A percentile compares a stretch with the other conserved stretches of the same genome.
These are phyloP conservation scores for Penicillium sp. DNA, from an alignment of 2,329 filamentous ascomycete genomes.

Conservation along the genomic window DNA sequence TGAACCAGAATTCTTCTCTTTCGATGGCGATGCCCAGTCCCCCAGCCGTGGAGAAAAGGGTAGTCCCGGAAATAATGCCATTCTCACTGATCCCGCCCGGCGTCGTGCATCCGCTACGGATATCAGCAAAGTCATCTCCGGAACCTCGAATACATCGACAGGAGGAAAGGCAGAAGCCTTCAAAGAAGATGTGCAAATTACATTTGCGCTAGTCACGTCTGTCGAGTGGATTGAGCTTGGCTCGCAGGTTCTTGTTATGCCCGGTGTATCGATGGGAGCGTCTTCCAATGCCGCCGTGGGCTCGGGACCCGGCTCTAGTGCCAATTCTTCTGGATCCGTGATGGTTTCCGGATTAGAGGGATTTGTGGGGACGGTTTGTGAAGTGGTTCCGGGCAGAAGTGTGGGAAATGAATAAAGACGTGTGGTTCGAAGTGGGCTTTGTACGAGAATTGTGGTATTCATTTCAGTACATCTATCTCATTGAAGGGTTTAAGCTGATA, in stretches of 20 bases:
- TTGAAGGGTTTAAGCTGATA: background rate
- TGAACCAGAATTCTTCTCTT: slow-evolving; percentile 46
- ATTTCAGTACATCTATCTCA: background rate
- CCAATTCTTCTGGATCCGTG: slow-evolving; percentile 31
- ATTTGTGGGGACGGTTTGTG: slow-evolving; percentile 55
- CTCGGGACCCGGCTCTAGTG: slow-evolving; percentile 45
- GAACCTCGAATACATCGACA: background rate
- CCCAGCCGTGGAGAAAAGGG: slow-evolving; percentile 2
- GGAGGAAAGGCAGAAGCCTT: slow-evolving; percentile 9
- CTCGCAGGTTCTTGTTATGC: slow-evolving; percentile 61
- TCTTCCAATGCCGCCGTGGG: slow-evolving; percentile 50
- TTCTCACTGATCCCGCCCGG: background rate
- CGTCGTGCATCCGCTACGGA: slow-evolving; percentile 20
- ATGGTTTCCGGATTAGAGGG: slow-evolving; percentile 58
- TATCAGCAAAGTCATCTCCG: slow-evolving; percentile 30
- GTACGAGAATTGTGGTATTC: background rate
- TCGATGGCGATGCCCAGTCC: slow-evolving; percentile 39
- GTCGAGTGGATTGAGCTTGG: slow-evolving; percentile 59
- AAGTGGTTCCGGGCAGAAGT: slow-evolving; percentile 25
- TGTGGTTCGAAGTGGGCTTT: background rate
- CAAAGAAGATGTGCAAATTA: slow-evolving; percentile 45
- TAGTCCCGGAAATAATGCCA: background rate
- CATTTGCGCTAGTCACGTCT: slow-evolving; percentile 58
- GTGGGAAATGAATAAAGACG: background rate
- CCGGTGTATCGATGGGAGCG: slow-evolving; percentile 53